phyloP scores from a whole-genome alignment of 176 grass and related monocot genomes.

The Miscanthus lutarioriparius region DNA sequence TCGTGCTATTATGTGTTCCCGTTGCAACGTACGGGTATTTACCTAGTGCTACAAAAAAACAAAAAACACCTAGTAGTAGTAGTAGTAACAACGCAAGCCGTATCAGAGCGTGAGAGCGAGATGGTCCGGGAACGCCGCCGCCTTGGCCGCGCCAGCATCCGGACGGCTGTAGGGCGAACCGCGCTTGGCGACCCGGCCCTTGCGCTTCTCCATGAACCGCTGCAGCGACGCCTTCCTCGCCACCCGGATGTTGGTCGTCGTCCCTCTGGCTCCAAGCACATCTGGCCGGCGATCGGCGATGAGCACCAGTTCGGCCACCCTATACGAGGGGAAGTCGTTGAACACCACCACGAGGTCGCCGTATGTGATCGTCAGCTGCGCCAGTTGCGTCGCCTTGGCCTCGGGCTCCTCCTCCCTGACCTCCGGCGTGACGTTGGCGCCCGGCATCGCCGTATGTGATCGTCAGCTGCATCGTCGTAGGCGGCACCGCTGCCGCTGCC shows the following conservation, averaged over 20 bases:
- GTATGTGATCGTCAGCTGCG: slow-evolving; percentile 59
- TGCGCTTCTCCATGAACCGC: slow-evolving; percentile 68
- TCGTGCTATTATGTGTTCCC: too few relatives aligned
- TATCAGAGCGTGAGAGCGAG: slow-evolving; percentile 30
- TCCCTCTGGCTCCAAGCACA: not conserved
- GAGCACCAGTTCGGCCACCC: slow-evolving; percentile 41
- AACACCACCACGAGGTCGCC: slow-evolving; percentile 50
- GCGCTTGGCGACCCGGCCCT: slow-evolving; percentile 27
- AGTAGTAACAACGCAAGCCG: too few relatives aligned
- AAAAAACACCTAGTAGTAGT: not conserved
- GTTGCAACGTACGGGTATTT: too few relatives aligned
- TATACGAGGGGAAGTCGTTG: slow-evolving; percentile 49
- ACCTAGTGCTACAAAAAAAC: too few relatives aligned
- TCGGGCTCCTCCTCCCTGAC: not conserved
- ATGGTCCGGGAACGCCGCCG: not conserved
- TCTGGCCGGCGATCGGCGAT: not conserved
- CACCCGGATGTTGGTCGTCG: slow-evolving; percentile 41
- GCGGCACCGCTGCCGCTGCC: not conserved
- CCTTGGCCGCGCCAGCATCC: not conserved
- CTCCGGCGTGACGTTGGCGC: not conserved
- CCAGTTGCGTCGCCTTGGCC: not conserved
- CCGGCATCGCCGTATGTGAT: too few relatives aligned
- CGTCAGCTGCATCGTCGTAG: not conserved
- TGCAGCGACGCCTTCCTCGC: slow-evolving; percentile 68
- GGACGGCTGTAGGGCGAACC: slow-evolving; percentile 30